Evolutionary conservation across 2,329 filamentous ascomycete species (phyloP).

Genomic region (Fusarium longipes): DNA sequence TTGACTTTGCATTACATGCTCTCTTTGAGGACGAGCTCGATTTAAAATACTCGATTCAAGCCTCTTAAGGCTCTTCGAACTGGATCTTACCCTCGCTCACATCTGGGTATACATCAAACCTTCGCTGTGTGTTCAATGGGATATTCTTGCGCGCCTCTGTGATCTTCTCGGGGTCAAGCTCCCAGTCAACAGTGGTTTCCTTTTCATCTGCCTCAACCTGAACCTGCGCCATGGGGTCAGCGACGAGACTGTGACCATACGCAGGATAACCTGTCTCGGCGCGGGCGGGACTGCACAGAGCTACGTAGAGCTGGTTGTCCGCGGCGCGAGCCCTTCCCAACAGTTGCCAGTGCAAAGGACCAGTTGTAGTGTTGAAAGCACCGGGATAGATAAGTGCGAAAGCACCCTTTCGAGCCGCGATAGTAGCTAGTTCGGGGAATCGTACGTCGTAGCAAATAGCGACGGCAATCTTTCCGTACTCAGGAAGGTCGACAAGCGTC

Average conservation of each 20-base stretch:
- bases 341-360: constrained; percentile 90
- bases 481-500: constrained; percentile 86
- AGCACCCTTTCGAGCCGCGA: constrained; percentile 85
- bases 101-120: constrained; percentile 97
- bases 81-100: constrained; percentile 72
- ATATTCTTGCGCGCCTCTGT: constrained; percentile 83
- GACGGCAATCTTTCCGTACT: constrained; percentile 86
- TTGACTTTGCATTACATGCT: not conserved
- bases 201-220: constrained; percentile 80
- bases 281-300: constrained; percentile 88
- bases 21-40: not conserved
- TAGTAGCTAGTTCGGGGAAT: constrained; percentile 92
- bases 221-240: constrained; percentile 88
- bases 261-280: constrained; percentile 84
- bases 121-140: constrained; percentile 82
- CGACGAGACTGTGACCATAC: constrained; percentile 90
- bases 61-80: constrained; percentile 47
- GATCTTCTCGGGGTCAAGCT: constrained; percentile 75
- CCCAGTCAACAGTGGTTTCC: constrained; percentile 80
- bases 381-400: constrained; percentile 93
- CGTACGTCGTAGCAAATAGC: constrained; percentile 98
- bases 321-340: constrained; percentile 84
- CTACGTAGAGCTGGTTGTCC: constrained; percentile 96
- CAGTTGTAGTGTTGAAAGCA: constrained; percentile 97
- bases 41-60: not conserved